Evolutionary conservation across 352 stramenopile species (phyloP), one percentile per base, ranked within the genome.

Genomic region (Phytophthora ohioensis): DNA sequence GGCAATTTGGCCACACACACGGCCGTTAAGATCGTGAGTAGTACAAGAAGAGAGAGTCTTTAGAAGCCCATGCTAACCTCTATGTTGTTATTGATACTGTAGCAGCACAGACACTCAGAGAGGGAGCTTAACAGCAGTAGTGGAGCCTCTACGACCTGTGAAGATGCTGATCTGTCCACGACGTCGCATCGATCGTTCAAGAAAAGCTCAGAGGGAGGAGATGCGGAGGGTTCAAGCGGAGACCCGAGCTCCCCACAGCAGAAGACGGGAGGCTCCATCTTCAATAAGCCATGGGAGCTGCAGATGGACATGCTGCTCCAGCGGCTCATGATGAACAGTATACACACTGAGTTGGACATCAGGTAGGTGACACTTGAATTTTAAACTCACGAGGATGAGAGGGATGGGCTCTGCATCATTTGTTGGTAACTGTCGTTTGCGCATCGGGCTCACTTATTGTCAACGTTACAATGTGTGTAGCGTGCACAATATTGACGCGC

Each of bases 291-390:
- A 4, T 96, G 88, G 88, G 88, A 96, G 64, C 66, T 93, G 51
- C 86, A 94, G 62, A 94, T 96, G 88, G 88, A 94, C 61, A 80
- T 91, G 67, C 45, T 96, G 32, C 80, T 96, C 41, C 88, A 96
- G 72, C 81, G 79, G 43, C 81, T 96, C 57, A 96, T 96, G 88
- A 76, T 84, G 55, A 95, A 91, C 66, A 94, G 86, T 61, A 77
- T 95, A 13, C 82, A 93, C 66, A 81, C 63, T 43, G 82, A 93
- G 10, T 64, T 77, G 11, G 85, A 95, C 66, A 93, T 94, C 55
- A 95, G 81, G 81, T 89, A 66, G 5, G 63, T 32, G n/a, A n/a
- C 12, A 55, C 39, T 64, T 69, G 55, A 48, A 41, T 48, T 45
- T 58, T 27, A 12, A 15, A n/a, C 45, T 32, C 17, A 36, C 0